Conservation (phyloP, 2,329 filamentous ascomycete species). For the Hypomyces rosellus region DNA sequence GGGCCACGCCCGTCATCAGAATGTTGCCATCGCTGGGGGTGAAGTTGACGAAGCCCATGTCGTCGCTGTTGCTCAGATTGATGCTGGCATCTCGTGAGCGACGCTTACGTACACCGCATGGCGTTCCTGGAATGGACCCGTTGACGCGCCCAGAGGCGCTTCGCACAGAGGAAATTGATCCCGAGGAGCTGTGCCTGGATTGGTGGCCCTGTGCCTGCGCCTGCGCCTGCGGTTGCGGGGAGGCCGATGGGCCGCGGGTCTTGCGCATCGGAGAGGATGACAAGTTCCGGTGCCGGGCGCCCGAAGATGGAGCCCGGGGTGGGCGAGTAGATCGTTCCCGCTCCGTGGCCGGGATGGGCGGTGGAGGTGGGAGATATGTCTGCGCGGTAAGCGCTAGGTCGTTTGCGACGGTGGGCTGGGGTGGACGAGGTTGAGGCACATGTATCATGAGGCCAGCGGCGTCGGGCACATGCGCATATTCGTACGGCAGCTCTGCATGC, state of each 20-base stretch:
- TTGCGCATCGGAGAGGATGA: slow-evolving; percentile 37
- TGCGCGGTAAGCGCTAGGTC: slow-evolving; percentile 28
- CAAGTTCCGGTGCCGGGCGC: slow-evolving; percentile 39
- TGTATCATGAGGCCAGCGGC: slow-evolving; percentile 45
- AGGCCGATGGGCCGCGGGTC: slow-evolving; percentile 32
- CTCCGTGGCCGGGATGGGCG: slow-evolving; percentile 19
- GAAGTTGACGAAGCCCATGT: slow-evolving; percentile 77
- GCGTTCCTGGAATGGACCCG: slow-evolving; percentile 32
- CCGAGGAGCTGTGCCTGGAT: slow-evolving; percentile 35
- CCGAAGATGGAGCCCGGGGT: slow-evolving; percentile 48
- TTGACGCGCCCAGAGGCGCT: slow-evolving; percentile 29
- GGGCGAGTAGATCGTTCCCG: slow-evolving; percentile 37
- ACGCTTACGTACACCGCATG: slow-evolving; percentile 34
- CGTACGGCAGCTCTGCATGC: slow-evolving; percentile 35
- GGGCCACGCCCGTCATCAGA: slow-evolving; percentile 85
- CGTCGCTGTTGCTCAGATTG: slow-evolving; percentile 20
- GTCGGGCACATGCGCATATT: slow-evolving; percentile 29
- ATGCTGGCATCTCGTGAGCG: slow-evolving; percentile 31
- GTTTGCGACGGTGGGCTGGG: slow-evolving; percentile 30
- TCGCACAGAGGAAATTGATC: slow-evolving; percentile 29
- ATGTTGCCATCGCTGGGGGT: slow-evolving; percentile 71
- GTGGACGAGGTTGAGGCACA: slow-evolving; percentile 41
- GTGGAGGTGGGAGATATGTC: slow-evolving; percentile 30
- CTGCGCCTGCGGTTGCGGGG: slow-evolving; percentile 24
- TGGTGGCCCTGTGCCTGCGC: slow-evolving; percentile 16